Base-by-base conservation (phyloP, 2,329 filamentous ascomycete species). In the Paecilomyces formosus region DNA sequence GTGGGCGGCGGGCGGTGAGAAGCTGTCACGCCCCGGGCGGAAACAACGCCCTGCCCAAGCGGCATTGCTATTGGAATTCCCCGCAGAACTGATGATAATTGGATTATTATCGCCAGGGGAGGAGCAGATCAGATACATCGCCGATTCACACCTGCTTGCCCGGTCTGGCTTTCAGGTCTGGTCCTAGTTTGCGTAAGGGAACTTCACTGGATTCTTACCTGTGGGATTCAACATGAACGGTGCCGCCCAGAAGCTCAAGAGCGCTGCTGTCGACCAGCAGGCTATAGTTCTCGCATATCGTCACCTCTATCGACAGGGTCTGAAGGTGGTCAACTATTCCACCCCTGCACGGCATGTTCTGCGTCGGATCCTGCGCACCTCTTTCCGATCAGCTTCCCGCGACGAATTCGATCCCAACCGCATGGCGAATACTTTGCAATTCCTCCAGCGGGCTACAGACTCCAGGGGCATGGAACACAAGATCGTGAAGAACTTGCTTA, bases 301-400 rank as follows among this genome's bases (percentile, higher is more conserved):
- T 60, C 76, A 80, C 57, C 74, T 87, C 50, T 83, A 82, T 63
- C 79, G 81, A 26, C 75, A 79, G 30, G 74, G 77, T 8, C 72
- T 86, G 21, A 78, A 78, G 56, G 82, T 82, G 3, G 74, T 85
- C 56, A 79, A 81, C 58, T 85, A 83, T 70, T 80, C 84, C 1
- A 79, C 77, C 54, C 85, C 85, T 11, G 78, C 80, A 21, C 82
- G 83, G 57, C 79, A 80, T 70, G 78, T 81, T 2, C 68, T 85
- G 18, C 78, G 78, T 55, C 71, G 78, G 55, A 74, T 71, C 28
- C 62, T 81, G 49, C 74, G 74, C 55, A 69, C 69, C 8, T 65
- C 76, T 26, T 81, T 79, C 67, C 73, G 77, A 58, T 70, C 69
- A 12, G 70, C 68, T 26, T 62, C 70, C 8, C 57, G 61, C 8